Conservation (phyloP, 257 asterid species). For the Coffea eugenioides region DNA sequence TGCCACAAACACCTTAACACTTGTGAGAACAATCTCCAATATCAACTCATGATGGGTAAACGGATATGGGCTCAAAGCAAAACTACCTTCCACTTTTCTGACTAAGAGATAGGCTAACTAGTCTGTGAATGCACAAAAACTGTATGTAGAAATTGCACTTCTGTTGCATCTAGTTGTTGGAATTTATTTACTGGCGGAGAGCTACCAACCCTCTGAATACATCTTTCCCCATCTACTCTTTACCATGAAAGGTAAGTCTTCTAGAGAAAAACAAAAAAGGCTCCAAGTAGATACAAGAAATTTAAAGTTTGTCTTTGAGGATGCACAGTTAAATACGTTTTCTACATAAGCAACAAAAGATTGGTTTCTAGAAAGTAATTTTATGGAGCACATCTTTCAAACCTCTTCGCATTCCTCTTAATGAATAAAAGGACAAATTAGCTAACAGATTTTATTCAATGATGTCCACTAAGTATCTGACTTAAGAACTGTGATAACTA, state of each 20-base stretch:
- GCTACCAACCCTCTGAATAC: neutral
- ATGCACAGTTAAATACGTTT: too few relatives aligned
- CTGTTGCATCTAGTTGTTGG: too few relatives aligned
- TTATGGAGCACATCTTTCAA: neutral
- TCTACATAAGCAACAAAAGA: neutral
- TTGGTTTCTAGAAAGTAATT: neutral
- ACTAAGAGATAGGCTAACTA: neutral
- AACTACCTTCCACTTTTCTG: neutral
- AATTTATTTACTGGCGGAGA: too few relatives aligned
- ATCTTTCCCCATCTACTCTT: neutral
- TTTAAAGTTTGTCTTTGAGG: neutral
- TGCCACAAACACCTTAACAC: too few relatives aligned
- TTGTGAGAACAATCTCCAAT: too few relatives aligned
- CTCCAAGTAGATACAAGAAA: neutral
- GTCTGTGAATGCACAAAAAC: too few relatives aligned
- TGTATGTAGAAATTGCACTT: too few relatives aligned
- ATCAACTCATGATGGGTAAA: neutral
- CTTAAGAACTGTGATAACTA: too few relatives aligned
- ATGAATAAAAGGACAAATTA: neutral
- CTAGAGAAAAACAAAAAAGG: neutral
- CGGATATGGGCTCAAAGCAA: neutral
- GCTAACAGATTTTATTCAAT: neutral
- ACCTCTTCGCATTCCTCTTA: neutral
- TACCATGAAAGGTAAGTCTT: neutral
- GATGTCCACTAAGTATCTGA: neutral